phyloP scores from a whole-genome alignment of 1,284 basidiomycete genomes.

The Malassezia globosa region DNA sequence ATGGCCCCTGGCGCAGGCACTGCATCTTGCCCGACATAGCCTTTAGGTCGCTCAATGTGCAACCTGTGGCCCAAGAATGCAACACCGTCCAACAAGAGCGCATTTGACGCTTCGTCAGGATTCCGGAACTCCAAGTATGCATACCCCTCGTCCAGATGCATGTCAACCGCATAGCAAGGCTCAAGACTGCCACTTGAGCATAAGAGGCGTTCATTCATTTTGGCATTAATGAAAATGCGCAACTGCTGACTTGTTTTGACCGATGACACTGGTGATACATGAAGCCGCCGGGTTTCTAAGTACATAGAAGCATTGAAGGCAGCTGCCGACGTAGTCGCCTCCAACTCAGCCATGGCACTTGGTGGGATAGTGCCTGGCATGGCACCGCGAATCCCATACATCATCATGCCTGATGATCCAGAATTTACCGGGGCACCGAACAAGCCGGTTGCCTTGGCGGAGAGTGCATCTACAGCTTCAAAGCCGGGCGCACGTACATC shows the following conservation, averaged over 20 bases:
- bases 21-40: conserved; percentile 63
- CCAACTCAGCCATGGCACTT: neutral
- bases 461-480: conserved; percentile 82
- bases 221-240: conserved; percentile 81
- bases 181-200: conserved; percentile 52
- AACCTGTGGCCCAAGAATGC: conserved; percentile 82
- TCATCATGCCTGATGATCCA: conserved; percentile 3
- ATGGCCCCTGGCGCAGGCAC: conserved; percentile 65
- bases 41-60: conserved; percentile 91
- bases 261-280: conserved; percentile 86
- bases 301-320: conserved; percentile 13
- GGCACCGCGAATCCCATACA: conserved; percentile 1
- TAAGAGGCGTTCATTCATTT: conserved; percentile 73
- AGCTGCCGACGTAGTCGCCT: conserved; percentile 6
- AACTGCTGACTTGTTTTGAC: conserved; percentile 82
- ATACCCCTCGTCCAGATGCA: conserved; percentile 95
- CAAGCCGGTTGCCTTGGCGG: conserved; percentile 92
- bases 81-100: conserved; percentile 92
- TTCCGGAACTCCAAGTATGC: conserved; percentile 88
- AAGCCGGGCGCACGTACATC: conserved; percentile 90
- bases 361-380: conserved; percentile 3
- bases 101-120: conserved; percentile 86
- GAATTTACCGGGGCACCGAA: conserved; percentile 55
- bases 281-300: conserved; percentile 82
- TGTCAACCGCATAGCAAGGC: conserved; percentile 79